Conservation (phyloP, 805 yeast species). For the Yarrowia divulgata region DNA sequence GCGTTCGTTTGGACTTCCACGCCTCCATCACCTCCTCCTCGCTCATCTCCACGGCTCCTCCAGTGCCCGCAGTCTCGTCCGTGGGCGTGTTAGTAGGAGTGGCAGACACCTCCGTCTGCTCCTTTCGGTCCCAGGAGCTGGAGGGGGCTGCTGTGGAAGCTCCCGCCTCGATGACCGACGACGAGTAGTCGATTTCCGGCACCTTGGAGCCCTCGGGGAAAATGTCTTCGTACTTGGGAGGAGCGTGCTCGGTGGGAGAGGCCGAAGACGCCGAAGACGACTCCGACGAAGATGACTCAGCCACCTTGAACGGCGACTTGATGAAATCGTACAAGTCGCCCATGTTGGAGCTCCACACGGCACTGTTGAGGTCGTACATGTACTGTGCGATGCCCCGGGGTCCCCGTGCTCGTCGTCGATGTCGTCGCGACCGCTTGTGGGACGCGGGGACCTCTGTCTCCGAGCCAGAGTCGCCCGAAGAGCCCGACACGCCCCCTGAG, state of each 20-base stretch:
- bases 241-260: conserved; percentile 36
- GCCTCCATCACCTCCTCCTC: conserved; percentile 46
- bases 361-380: conserved; percentile 42
- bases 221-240: conserved; percentile 47
- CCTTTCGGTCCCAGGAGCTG: conserved; percentile 31
- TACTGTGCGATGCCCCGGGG: conserved; percentile 37
- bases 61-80: neutral
- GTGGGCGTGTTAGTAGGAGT: conserved; percentile 27
- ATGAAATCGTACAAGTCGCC: conserved; percentile 37
- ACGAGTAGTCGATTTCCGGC: conserved; percentile 41
- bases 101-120: neutral
- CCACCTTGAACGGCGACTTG: conserved; percentile 32
- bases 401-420: conserved; percentile 28
- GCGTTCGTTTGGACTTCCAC: conserved; percentile 55
- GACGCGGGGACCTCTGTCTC: conserved; percentile 40
- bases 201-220: conserved; percentile 44
- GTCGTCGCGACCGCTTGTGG: conserved; percentile 40
- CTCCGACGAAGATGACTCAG: conserved; percentile 10
- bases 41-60: conserved; percentile 31
- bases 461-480: conserved; percentile 42
- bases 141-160: conserved; percentile 13
- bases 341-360: conserved; percentile 31
- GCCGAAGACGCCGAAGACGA: conserved; percentile 12
- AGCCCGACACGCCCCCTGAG: conserved; percentile 48
- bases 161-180: conserved; percentile 43